These are phyloP conservation scores for Carex littledalei DNA, from an alignment of 176 grass and related monocot species.

Conservation along the genomic window DNA sequence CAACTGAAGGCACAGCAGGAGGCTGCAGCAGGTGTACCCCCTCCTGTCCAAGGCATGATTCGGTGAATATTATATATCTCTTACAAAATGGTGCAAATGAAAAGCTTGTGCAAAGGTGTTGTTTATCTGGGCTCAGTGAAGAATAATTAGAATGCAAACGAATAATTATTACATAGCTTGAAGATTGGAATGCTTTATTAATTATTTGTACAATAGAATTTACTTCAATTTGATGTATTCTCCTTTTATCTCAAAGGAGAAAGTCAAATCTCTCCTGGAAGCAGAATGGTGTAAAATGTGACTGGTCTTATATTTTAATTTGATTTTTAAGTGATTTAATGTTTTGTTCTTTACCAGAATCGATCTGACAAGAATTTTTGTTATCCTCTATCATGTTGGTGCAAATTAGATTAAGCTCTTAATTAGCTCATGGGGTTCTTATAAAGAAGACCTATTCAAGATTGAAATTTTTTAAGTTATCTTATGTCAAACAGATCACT, in stretches of 20 bases:
- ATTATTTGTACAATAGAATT: background rate
- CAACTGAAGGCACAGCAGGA: background rate
- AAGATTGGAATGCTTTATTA: background rate
- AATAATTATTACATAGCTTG: background rate
- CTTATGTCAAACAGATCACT: too few relatives aligned
- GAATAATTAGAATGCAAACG: background rate
- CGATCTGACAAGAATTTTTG: background rate
- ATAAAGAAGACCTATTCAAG: too few relatives aligned
- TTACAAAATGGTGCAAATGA: background rate
- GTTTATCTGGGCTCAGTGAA: background rate
- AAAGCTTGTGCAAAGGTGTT: background rate
- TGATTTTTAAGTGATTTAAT: background rate
- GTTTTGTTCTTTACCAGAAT: background rate
- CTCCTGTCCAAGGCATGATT: slow-evolving; percentile 8
- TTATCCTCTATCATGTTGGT: background rate
- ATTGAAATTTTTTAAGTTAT: too few relatives aligned
- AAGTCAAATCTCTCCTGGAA: background rate
- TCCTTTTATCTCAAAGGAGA: background rate
- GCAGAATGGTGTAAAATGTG: background rate
- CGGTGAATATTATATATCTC: background rate
- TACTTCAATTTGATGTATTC: background rate
- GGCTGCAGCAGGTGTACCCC: background rate
- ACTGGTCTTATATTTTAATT: background rate
- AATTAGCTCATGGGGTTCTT: too few relatives aligned
- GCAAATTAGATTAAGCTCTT: background rate